Conservation (phyloP, 106 monocot species). For the Chionographis japonica region DNA sequence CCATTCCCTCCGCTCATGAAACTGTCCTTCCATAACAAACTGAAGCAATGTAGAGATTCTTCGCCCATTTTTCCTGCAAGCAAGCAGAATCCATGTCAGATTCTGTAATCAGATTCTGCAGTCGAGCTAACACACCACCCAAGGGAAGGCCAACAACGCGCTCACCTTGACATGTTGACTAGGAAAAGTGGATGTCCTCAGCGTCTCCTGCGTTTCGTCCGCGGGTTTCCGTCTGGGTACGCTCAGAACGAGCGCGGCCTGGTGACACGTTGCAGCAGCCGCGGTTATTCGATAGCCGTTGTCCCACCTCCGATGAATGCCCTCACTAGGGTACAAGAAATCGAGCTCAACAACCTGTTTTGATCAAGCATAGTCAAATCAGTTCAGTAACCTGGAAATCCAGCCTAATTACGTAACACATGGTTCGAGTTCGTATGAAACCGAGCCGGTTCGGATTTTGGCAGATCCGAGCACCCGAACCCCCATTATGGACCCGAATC, state of each 20-base stretch:
- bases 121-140: too few relatives aligned
- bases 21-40: constrained; percentile 35
- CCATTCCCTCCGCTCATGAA: background rate
- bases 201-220: constrained; percentile 35
- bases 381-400: too few relatives aligned
- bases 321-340: constrained; percentile 36
- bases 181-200: constrained; percentile 34
- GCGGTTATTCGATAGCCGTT: constrained; percentile 31
- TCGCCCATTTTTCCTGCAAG: constrained; percentile 38
- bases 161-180: constrained; percentile 32
- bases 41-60: constrained; percentile 36
- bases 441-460: too few relatives aligned
- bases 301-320: constrained; percentile 37
- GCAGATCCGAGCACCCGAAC: too few relatives aligned
- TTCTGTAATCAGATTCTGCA: too few relatives aligned
- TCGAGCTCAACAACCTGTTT: constrained; percentile 32
- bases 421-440: too few relatives aligned
- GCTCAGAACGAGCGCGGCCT: constrained; percentile 34
- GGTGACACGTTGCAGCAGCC: constrained; percentile 35
- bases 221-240: constrained; percentile 24
- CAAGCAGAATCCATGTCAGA: background rate
- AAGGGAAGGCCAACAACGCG: too few relatives aligned
- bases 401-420: too few relatives aligned
- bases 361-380: background rate
- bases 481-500: too few relatives aligned